Percentiles rank a stretch among this genome's conserved stretches.
Conservation (phyloP, 139 green algal genomes). For the Mychonastes homosphaera region DNA sequence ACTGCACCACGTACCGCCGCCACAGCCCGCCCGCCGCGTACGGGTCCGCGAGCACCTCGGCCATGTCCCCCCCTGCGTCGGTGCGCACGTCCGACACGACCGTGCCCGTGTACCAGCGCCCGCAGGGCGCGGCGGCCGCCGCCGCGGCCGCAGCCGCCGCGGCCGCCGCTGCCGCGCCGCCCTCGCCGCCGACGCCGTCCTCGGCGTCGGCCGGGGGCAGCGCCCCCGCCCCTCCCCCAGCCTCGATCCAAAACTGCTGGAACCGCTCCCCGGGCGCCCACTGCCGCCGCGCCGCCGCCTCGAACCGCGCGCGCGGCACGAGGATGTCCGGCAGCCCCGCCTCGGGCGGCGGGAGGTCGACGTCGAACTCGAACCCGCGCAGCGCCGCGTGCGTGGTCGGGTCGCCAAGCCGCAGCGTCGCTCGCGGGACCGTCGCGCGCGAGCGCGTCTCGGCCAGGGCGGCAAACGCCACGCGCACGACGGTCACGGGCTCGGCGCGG, state of each 20-base stretch:
- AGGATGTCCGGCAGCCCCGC: constrained; percentile 49
- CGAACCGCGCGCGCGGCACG: constrained; percentile 30
- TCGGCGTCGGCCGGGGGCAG: neutral
- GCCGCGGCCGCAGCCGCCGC: neutral
- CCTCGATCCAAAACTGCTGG: constrained; percentile 10
- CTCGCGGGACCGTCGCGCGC: neutral
- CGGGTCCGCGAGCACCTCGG: constrained; percentile 20
- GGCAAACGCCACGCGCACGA: neutral
- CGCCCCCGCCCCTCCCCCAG: neutral
- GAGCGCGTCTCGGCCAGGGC: neutral
- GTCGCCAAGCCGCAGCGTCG: neutral
- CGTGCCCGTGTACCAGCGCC: constrained; percentile 1
- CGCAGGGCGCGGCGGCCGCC: neutral
- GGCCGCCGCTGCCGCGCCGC: neutral
- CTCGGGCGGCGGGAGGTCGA: constrained; percentile 38
- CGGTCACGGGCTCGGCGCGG: neutral
- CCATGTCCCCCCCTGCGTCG: neutral
- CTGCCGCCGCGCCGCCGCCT: constrained; percentile 5
- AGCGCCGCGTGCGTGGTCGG: neutral
- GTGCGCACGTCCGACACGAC: neutral
- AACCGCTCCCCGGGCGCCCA: constrained; percentile 29
- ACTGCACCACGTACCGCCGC: constrained; percentile 37
- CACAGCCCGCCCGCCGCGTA: constrained; percentile 31
- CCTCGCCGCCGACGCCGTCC: neutral
- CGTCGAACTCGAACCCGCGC: constrained; percentile 23